Percentiles rank a stretch among this genome's conserved stretches.
phyloP scores from a whole-genome alignment of 192 early-diverging fungal genomes.

The Chytriomyces hyalinus region DNA sequence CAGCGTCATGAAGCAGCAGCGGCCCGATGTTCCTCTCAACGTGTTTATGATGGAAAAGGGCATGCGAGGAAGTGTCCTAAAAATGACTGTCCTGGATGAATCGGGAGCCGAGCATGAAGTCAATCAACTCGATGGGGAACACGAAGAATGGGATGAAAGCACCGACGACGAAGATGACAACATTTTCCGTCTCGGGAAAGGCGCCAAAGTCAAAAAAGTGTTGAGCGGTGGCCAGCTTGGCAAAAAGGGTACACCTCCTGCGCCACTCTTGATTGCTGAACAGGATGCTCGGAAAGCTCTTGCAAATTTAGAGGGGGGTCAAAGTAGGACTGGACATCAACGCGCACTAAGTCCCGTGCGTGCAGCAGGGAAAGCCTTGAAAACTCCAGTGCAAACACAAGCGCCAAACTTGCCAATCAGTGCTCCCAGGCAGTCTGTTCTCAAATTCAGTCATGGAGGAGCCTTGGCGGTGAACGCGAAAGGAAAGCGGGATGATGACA shows the following conservation, averaged over 20 bases:
- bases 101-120: background rate
- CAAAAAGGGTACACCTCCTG: background rate
- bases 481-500: background rate
- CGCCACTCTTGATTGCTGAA: background rate
- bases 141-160: conserved; percentile 16
- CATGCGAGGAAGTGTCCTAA: background rate
- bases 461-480: background rate
- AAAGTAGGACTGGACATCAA: too few relatives aligned
- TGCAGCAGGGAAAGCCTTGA: conserved; percentile 20
- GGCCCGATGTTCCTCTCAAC: background rate
- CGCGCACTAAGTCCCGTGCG: background rate
- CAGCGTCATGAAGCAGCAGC: background rate
- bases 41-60: conserved; percentile 1
- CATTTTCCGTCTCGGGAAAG: conserved; percentile 21
- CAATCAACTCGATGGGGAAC: background rate
- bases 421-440: conserved; percentile 14
- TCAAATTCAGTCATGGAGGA: conserved; percentile 1
- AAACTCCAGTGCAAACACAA: background rate
- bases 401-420: background rate
- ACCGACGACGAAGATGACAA: conserved; percentile 22
- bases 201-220: conserved; percentile 23
- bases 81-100: background rate
- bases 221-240: background rate
- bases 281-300: background rate
- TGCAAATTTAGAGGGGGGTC: background rate